phyloP scores from a whole-genome alignment of 2,329 filamentous ascomycete genomes.

The Colletotrichum chlorophyti region DNA sequence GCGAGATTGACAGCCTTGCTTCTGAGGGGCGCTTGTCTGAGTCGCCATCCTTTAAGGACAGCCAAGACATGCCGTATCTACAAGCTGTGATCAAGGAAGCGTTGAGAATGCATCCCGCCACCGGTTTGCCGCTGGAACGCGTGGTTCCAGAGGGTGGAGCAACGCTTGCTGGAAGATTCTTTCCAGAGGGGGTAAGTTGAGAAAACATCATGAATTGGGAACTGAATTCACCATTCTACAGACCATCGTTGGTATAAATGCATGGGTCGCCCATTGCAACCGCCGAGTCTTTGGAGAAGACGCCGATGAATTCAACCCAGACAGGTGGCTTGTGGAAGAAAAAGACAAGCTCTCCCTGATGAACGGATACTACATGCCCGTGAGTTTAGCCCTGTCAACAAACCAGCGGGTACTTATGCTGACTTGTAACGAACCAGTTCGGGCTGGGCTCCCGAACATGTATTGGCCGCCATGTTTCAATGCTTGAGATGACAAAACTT shows the following conservation, averaged over 20 bases:
- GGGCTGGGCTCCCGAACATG: conserved; percentile 59
- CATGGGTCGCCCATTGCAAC: conserved; percentile 48
- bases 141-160: conserved; percentile 52
- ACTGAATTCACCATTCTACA: background rate
- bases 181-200: conserved; percentile 36
- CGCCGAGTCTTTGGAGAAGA: conserved; percentile 45
- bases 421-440: conserved; percentile 38
- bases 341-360: conserved; percentile 10
- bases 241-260: conserved; percentile 47
- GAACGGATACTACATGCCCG: conserved; percentile 24
- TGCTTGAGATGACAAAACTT: conserved; percentile 52
- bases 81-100: conserved; percentile 61
- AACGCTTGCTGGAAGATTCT: conserved; percentile 42
- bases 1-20: conserved; percentile 42
- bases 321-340: conserved; percentile 40
- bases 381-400: background rate
- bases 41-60: conserved; percentile 37
- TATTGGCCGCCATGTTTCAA: conserved; percentile 43
- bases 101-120: conserved; percentile 54
- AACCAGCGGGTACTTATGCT: too few relatives aligned
- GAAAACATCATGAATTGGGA: background rate
- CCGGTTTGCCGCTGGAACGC: conserved; percentile 55
- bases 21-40: conserved; percentile 27
- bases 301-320: conserved; percentile 45
- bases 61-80: conserved; percentile 48